These are phyloP conservation scores for Starmerella asiatica DNA, from an alignment of 805 yeast species.

Conservation along the genomic window DNA sequence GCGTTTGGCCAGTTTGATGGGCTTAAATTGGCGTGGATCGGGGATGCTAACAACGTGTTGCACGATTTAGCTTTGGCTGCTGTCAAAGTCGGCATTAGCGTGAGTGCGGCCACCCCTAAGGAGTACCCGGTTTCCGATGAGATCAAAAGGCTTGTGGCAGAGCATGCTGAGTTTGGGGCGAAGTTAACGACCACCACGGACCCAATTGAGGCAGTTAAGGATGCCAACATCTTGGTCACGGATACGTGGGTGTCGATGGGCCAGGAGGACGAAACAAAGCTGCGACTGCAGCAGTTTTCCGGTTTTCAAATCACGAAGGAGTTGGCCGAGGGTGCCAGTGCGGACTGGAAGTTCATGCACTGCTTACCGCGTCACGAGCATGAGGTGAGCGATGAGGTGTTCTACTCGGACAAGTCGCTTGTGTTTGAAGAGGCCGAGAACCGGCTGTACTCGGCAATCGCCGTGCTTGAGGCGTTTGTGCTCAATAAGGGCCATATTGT, in stretches of 20 bases:
- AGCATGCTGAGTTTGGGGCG: conserved; percentile 40
- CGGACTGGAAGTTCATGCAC: conserved; percentile 86
- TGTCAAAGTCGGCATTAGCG: conserved; percentile 68
- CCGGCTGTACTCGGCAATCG: conserved; percentile 89
- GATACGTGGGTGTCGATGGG: conserved; percentile 99
- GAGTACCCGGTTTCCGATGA: conserved; percentile 48
- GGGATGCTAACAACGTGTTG: conserved; percentile 91
- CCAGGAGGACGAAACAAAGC: conserved; percentile 64
- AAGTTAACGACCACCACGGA: conserved; percentile 44
- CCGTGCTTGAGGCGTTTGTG: conserved; percentile 82
- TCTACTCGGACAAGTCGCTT: conserved; percentile 67
- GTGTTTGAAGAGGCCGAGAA: conserved; percentile 96
- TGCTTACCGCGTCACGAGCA: conserved; percentile 92
- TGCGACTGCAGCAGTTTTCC: conserved; percentile 62
- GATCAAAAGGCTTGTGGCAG: conserved; percentile 42
- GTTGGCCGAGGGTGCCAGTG: conserved; percentile 43
- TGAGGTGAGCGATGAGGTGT: conserved; percentile 88
- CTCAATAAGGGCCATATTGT: conserved; percentile 50
- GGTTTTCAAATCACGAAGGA: conserved; percentile 75
- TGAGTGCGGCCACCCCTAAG: conserved; percentile 72
- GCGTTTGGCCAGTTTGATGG: conserved; percentile 26
- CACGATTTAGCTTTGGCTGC: conserved; percentile 87
- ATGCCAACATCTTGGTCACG: conserved; percentile 76
- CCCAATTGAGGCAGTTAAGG: conserved; percentile 57
- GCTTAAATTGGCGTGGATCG: conserved; percentile 84